These are phyloP conservation scores for Rugonectria rugulosa DNA, from an alignment of 2,329 filamentous ascomycete species.

Conservation along the genomic window DNA sequence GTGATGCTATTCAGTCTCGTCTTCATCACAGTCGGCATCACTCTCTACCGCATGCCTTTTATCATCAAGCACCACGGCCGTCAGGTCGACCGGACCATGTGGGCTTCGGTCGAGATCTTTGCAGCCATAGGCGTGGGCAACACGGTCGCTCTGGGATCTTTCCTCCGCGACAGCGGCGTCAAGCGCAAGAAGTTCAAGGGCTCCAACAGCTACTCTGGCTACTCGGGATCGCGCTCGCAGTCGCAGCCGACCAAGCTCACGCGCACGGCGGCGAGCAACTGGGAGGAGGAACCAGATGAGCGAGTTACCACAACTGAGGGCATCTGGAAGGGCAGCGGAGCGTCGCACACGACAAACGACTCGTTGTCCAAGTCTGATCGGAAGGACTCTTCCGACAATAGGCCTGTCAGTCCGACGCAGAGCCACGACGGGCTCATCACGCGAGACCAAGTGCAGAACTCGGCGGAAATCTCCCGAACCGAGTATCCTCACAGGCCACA, in stretches of 20 bases:
- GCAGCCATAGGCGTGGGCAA: slow-evolving; percentile 87
- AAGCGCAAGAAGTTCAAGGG: slow-evolving; percentile 85
- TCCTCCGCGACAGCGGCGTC: slow-evolving; percentile 83
- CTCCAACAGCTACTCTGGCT: slow-evolving; percentile 48
- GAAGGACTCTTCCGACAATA: slow-evolving; percentile 24
- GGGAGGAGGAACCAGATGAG: slow-evolving; percentile 35
- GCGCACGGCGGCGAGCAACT: slow-evolving; percentile 30
- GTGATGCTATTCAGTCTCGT: slow-evolving; percentile 82
- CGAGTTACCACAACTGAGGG: slow-evolving; percentile 35
- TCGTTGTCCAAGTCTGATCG: slow-evolving; percentile 32
- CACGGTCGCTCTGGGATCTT: slow-evolving; percentile 85
- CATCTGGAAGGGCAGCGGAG: slow-evolving; percentile 31
- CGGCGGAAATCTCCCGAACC: slow-evolving; percentile 22
- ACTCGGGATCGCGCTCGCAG: slow-evolving; percentile 36
- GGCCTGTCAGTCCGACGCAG: slow-evolving; percentile 36
- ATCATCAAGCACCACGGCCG: slow-evolving; percentile 73
- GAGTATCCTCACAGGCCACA: slow-evolving; percentile 22
- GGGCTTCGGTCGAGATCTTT: slow-evolving; percentile 87
- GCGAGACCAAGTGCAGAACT: slow-evolving; percentile 27
- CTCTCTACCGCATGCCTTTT: slow-evolving; percentile 75
- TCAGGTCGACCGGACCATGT: slow-evolving; percentile 84
- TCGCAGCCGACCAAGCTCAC: slow-evolving; percentile 31
- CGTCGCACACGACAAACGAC: slow-evolving; percentile 28
- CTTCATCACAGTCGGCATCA: slow-evolving; percentile 76
- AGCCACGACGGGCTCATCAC: slow-evolving; percentile 40